Percentiles rank a stretch among this genome's conserved stretches.
Evolutionary conservation across 345 rosid genomes (phyloP).

Genomic region (Ceriops zippeliana): DNA sequence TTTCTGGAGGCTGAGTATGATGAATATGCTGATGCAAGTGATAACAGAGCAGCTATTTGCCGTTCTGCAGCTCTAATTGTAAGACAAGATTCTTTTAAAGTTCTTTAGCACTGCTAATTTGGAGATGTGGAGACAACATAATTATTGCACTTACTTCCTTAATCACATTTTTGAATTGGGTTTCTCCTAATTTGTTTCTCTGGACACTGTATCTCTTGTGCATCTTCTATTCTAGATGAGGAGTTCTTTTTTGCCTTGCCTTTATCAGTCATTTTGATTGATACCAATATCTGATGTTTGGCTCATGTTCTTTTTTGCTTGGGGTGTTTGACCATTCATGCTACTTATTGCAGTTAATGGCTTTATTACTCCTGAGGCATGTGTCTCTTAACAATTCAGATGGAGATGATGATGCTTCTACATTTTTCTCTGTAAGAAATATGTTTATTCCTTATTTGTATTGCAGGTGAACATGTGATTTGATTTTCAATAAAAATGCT

Average conservation of each 20-base stretch:
- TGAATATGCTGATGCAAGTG: slow-evolving; percentile 26
- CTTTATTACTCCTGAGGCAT: slow-evolving; percentile 32
- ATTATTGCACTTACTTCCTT: background rate
- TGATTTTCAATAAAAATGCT: background rate
- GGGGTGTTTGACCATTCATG: background rate
- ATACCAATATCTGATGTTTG: background rate
- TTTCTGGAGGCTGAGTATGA: slow-evolving; percentile 26
- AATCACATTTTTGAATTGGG: background rate
- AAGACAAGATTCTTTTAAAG: slow-evolving; percentile 6
- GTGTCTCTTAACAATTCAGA: slow-evolving; percentile 21
- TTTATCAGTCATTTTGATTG: background rate
- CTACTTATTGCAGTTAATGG: slow-evolving; percentile 23
- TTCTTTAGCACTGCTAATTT: background rate
- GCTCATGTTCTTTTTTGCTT: background rate
- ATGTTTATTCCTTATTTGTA: background rate
- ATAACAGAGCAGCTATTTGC: slow-evolving; percentile 25
- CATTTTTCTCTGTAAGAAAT: slow-evolving; percentile 24
- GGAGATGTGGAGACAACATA: background rate
- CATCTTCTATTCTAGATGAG: background rate
- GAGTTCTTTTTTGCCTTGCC: background rate
- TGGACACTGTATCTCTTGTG: background rate
- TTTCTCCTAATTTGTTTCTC: background rate
- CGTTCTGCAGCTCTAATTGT: slow-evolving; percentile 30
- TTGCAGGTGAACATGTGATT: background rate
- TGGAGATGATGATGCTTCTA: slow-evolving; percentile 28